Conservation (phyloP, 2,329 filamentous ascomycete genomes). For the Neofusicoccum kwambonambiense region DNA sequence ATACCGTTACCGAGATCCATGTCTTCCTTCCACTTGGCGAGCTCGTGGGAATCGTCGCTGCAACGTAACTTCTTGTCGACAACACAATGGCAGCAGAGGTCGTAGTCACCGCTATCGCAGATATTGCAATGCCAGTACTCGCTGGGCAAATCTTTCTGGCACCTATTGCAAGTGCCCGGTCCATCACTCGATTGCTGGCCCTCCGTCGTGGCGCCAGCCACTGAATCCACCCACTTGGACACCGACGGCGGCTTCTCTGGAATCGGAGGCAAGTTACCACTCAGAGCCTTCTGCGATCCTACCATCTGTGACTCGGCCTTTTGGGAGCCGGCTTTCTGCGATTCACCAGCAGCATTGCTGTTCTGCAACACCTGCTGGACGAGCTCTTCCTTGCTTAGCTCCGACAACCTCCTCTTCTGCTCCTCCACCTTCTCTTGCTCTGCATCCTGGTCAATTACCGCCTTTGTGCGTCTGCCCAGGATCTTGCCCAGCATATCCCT, state of each 20-base stretch:
- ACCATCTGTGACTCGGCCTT: no score
- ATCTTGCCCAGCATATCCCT: slow-evolving; percentile 33
- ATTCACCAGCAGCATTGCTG: not conserved
- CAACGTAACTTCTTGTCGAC: not conserved
- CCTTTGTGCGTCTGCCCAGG: slow-evolving; percentile 22
- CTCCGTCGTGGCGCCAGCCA: not conserved
- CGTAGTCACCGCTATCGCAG: not conserved
- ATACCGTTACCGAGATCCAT: not conserved
- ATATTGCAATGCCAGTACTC: not conserved
- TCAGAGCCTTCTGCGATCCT: no score
- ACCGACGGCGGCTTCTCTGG: not conserved
- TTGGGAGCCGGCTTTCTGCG: no score
- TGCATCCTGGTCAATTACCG: slow-evolving; percentile 25
- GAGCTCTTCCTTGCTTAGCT: slow-evolving; percentile 32
- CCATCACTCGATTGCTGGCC: not conserved
- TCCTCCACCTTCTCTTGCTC: slow-evolving; percentile 10
- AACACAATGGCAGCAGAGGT: slow-evolving; percentile 1
- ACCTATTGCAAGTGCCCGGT: not conserved
- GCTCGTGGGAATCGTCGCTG: not conserved
- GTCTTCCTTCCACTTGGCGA: not conserved
- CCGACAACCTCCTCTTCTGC: slow-evolving; percentile 23
- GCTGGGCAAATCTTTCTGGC: not conserved
- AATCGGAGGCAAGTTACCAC: no score
- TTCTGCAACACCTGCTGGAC: slow-evolving; percentile 22
- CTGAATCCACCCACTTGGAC: not conserved